Conservation (phyloP, 768 basidiomycete species). For the Psilocybe subaeruginosa region DNA sequence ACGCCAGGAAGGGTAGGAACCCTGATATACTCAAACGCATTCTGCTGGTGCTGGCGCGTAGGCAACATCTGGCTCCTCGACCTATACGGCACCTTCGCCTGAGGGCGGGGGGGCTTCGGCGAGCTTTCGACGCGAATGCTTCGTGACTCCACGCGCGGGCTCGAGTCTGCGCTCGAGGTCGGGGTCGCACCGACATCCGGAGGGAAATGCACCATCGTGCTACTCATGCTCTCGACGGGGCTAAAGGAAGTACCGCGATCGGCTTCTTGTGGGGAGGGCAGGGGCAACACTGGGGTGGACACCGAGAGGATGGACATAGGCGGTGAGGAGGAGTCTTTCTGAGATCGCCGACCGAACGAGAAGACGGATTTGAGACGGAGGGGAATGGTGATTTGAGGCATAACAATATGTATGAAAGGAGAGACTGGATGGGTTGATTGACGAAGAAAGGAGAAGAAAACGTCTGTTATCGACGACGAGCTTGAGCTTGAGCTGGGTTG, state of each 20-base stretch:
- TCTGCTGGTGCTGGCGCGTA: background rate
- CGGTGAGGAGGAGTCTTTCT: background rate
- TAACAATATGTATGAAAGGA: background rate
- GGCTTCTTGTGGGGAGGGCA: background rate
- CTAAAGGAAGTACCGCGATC: background rate
- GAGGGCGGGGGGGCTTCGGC: background rate
- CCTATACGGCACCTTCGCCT: background rate
- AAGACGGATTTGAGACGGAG: constrained; percentile 8
- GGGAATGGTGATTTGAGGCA: background rate
- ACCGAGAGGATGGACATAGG: background rate
- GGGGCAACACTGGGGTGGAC: background rate
- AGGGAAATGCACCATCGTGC: constrained; percentile 5
- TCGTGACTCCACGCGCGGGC: background rate
- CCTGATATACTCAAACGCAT: background rate
- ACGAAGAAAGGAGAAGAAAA: background rate
- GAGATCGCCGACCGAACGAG: constrained; percentile 2
- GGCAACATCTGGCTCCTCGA: background rate
- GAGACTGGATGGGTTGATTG: background rate
- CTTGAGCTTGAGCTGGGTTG: background rate
- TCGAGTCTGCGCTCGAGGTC: background rate
- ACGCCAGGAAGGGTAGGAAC: constrained; percentile 8
- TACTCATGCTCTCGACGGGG: constrained; percentile 4
- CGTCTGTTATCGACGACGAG: background rate
- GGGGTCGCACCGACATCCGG: background rate
- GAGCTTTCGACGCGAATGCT: background rate